Conservation (phyloP, 345 rosid species). For the Euphorbia peplus region DNA sequence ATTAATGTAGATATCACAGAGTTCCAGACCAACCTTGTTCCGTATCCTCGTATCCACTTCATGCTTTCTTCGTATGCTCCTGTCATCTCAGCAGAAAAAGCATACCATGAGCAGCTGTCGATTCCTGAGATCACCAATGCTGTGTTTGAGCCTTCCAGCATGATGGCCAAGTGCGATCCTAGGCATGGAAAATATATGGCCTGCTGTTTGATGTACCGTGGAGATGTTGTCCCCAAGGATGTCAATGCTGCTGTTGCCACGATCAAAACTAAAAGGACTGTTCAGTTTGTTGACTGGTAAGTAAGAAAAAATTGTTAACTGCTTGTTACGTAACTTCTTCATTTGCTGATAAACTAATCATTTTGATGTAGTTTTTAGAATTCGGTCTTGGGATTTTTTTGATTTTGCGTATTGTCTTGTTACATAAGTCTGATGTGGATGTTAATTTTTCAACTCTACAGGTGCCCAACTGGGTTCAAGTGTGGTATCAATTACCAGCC, state of each 20-base stretch:
- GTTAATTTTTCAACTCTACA: conserved; percentile 7
- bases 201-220: conserved; percentile 40
- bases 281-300: conserved; percentile 40
- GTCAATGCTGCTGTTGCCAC: conserved; percentile 38
- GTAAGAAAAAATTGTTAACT: not conserved
- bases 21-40: conserved; percentile 41
- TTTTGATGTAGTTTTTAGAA: not conserved
- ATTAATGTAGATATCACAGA: conserved; percentile 35
- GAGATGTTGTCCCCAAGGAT: conserved; percentile 44
- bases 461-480: conserved; percentile 42
- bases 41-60: conserved; percentile 39
- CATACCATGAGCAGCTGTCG: conserved; percentile 36
- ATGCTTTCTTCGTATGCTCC: conserved; percentile 43
- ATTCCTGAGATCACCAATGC: conserved; percentile 40
- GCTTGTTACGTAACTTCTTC: too few species aligned
- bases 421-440: not conserved
- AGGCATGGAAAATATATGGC: conserved; percentile 41
- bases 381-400: too few species aligned
- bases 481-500: conserved; percentile 41
- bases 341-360: too few species aligned
- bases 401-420: too few species aligned
- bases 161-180: conserved; percentile 41
- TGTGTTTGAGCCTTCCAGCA: conserved; percentile 39
- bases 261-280: conserved; percentile 33
- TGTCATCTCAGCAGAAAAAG: conserved; percentile 36